Evolutionary conservation across 495 filamentous ascomycete genomes (phyloP).

Genomic region (Paragyromitra xinjiangensis): DNA sequence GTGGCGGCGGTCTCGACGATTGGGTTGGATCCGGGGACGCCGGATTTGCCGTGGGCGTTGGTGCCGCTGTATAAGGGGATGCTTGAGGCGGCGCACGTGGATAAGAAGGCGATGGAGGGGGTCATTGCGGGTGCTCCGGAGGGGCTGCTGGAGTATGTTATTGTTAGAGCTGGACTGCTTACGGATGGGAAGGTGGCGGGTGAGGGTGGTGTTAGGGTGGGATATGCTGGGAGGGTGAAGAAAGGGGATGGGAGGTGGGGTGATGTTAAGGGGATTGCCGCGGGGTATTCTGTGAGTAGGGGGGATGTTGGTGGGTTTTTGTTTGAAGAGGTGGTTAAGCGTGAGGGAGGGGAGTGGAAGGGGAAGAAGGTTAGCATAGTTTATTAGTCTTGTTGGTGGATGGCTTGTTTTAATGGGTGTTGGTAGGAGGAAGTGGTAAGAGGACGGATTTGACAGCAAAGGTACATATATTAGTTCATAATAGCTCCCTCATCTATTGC

Average conservation of each 20-base stretch:
- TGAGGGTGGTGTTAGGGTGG: slow-evolving; percentile 54
- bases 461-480: too few relatives aligned
- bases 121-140: slow-evolving; percentile 37
- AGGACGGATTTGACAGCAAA: too few relatives aligned
- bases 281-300: slow-evolving; percentile 61
- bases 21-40: slow-evolving; percentile 53
- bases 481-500: too few relatives aligned
- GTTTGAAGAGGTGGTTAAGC: slow-evolving; percentile 59
- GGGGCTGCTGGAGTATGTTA: slow-evolving; percentile 51
- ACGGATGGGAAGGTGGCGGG: slow-evolving; percentile 54
- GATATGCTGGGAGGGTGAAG: slow-evolving; percentile 57
- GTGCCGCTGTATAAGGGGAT: slow-evolving; percentile 58
- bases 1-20: slow-evolving; percentile 57
- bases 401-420: neutral
- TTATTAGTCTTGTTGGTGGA: slow-evolving; percentile 41
- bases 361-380: slow-evolving; percentile 60
- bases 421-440: neutral
- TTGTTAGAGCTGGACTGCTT: slow-evolving; percentile 59
- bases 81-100: slow-evolving; percentile 58
- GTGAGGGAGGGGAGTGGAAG: slow-evolving; percentile 59
- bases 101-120: slow-evolving; percentile 61
- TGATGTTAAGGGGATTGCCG: slow-evolving; percentile 42
- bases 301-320: slow-evolving; percentile 62
- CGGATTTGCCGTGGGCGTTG: slow-evolving; percentile 59
- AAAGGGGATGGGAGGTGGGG: slow-evolving; percentile 54